Percentiles rank a stretch among this genome's conserved stretches.
These are phyloP conservation scores for Amanita rubescens DNA, from an alignment of 768 basidiomycete genomes.

Conservation along the genomic window DNA sequence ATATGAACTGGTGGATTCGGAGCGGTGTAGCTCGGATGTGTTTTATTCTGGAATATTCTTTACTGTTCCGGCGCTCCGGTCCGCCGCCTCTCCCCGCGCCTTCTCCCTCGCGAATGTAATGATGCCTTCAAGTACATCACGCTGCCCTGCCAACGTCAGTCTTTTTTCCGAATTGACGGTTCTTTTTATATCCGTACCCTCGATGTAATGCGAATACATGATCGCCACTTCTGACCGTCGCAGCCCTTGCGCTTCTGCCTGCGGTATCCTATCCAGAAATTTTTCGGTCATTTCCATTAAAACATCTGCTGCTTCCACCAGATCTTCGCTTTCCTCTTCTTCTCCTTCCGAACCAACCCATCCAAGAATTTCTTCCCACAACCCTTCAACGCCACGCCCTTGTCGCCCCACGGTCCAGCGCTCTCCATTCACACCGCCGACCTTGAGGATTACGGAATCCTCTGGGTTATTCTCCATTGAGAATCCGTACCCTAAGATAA, in stretches of 20 bases:
- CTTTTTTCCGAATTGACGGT: neutral
- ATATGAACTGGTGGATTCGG: constrained; percentile 30
- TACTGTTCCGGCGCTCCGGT: constrained; percentile 24
- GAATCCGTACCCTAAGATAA: constrained; percentile 92
- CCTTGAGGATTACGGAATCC: constrained; percentile 76
- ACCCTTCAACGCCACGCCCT: constrained; percentile 43
- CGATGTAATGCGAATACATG: constrained; percentile 66
- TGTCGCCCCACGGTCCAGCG: constrained; percentile 61
- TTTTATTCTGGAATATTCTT: neutral
- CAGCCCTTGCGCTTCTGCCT: constrained; percentile 17
- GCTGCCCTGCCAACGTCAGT: constrained; percentile 39
- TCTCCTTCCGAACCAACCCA: constrained; percentile 18
- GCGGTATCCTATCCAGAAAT: constrained; percentile 44
- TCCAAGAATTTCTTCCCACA: constrained; percentile 51
- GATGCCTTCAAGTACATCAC: constrained; percentile 47
- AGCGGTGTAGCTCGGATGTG: constrained; percentile 16
- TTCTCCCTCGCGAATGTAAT: constrained; percentile 41
- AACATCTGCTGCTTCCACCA: constrained; percentile 60
- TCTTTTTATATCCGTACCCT: constrained; percentile 34
- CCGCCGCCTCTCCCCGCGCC: constrained; percentile 38
- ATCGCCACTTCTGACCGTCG: constrained; percentile 49
- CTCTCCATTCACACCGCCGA: constrained; percentile 47
- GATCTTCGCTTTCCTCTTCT: constrained; percentile 43
- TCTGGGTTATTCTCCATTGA: constrained; percentile 72
- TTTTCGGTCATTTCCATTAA: constrained; percentile 60